A percentile compares a stretch with the other conserved stretches of the same genome.
Conservation (phyloP, 192 early-diverging fungal species). For the Coemansia asiatica region DNA sequence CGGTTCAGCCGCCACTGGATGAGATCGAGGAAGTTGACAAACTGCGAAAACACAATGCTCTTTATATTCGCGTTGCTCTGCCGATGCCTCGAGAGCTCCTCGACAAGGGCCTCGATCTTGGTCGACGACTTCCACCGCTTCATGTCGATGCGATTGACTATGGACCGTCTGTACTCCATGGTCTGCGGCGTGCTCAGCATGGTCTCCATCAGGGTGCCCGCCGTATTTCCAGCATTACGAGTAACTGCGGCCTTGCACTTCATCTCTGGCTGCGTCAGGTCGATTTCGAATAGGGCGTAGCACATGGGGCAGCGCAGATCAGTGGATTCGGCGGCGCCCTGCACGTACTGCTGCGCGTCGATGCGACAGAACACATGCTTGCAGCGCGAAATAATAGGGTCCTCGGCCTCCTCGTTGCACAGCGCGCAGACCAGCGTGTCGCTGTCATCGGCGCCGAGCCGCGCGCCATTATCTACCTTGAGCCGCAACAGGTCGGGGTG, state of each 20-base stretch:
- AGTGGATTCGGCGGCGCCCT: constrained; percentile 35
- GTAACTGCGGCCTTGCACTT: neutral
- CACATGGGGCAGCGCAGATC: constrained; percentile 75
- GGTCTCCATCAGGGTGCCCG: constrained; percentile 40
- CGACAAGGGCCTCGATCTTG: constrained; percentile 93
- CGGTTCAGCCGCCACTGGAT: constrained; percentile 88
- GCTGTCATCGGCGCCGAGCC: constrained; percentile 45
- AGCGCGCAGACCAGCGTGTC: constrained; percentile 81
- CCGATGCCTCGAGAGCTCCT: constrained; percentile 76
- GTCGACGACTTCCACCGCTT: constrained; percentile 82
- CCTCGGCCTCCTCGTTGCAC: constrained; percentile 86
- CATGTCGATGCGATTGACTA: constrained; percentile 92
- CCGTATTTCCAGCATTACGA: neutral
- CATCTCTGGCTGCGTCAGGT: constrained; percentile 62
- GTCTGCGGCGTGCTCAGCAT: constrained; percentile 55
- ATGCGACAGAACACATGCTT: constrained; percentile 90
- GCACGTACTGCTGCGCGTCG: constrained; percentile 63
- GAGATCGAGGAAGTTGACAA: constrained; percentile 85
- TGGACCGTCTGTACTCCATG: constrained; percentile 63
- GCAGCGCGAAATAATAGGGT: constrained; percentile 79
- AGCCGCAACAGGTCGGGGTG: constrained; percentile 76
- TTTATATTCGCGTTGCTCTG: constrained; percentile 75
- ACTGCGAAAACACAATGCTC: constrained; percentile 80
- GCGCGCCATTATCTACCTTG: constrained; percentile 53
- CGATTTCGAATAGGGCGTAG: constrained; percentile 72